Evolutionary conservation across 768 basidiomycete species (phyloP), one percentile per base, ranked within the genome.

Genomic region (Pisolithus microcarpus): DNA sequence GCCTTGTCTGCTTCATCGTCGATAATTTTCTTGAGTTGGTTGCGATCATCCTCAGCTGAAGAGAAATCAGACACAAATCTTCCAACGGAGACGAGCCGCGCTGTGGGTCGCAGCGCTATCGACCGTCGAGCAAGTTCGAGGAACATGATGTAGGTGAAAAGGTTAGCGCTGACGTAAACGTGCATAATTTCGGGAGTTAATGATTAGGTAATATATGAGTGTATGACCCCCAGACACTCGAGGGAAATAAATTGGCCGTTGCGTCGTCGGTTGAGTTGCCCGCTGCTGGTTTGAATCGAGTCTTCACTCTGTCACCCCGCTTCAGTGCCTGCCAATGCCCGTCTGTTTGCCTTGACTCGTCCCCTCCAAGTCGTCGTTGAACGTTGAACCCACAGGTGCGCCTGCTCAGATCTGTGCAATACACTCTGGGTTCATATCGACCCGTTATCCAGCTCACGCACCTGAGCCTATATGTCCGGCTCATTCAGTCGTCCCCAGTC

Each of bases 391-490:
- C 34, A 13, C 34, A 34, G 34, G 34, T 34, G 34, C 34, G 34
- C 34, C 13, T 5, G 34, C 34, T 13, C 26, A 26, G 26, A 26
- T 26, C 34, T 5, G 34, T 15, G 11, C 34, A 3, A 11, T 15
- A 34, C 5, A 5, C 11, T 5, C 11, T 3, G 5, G 13, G 11
- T 11, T 34, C 34, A 34, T 34, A 34, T 34, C 34, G 34, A 34
- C 11, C 26, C 26, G 10, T 28, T 26, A 23, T 44, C 15, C 43
- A 13, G 7, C 26, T 16, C 43, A 30, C 16, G 13, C 42, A 31
- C 38, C 38, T 43, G 46, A 50, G 46, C 46, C 48, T 48, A 56
- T 63, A 82, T 81, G 80, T 74, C 79, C 53, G 79, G 80, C 57
- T 62, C 51, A 46, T 48, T 66, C 55, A 69, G 72, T 39, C 79